Conservation (phyloP, 1,139 yeast genomes). For the Zygoascus sp. region DNA sequence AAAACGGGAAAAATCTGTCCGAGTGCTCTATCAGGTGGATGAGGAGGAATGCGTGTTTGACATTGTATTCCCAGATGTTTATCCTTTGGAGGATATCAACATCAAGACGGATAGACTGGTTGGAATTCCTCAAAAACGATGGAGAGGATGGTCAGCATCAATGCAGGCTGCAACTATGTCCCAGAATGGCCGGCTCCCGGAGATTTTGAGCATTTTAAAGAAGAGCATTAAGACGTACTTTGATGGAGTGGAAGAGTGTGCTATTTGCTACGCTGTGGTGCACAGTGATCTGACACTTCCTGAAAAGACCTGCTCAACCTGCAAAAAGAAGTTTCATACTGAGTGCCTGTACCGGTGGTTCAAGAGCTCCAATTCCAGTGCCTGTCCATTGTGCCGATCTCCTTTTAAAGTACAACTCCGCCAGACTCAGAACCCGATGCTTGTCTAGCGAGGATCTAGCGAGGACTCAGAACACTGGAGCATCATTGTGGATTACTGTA, state of each 20-base stretch:
- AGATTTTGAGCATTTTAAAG: conserved; percentile 76
- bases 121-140: conserved; percentile 87
- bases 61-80: conserved; percentile 63
- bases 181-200: conserved; percentile 75
- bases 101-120: conserved; percentile 77
- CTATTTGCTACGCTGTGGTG: conserved; percentile 86
- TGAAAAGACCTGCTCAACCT: conserved; percentile 79
- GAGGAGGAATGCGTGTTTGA: conserved; percentile 83
- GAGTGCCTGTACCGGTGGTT: conserved; percentile 97
- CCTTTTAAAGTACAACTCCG: conserved; percentile 41
- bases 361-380: conserved; percentile 83
- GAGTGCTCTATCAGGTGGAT: conserved; percentile 74
- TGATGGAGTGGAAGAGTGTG: conserved; percentile 89
- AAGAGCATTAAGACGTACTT: conserved; percentile 78
- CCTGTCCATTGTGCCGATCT: conserved; percentile 92
- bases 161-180: conserved; percentile 72
- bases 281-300: conserved; percentile 92
- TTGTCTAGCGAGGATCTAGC: not conserved
- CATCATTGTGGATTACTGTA: too few relatives aligned
- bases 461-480: too few relatives aligned
- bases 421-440: not conserved
- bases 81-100: conserved; percentile 67
- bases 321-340: conserved; percentile 93
- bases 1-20: conserved; percentile 55
- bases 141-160: conserved; percentile 94